Evolutionary conservation across 148 eudicot genomes (phyloP).

Genomic region (Beta vulgaris): DNA sequence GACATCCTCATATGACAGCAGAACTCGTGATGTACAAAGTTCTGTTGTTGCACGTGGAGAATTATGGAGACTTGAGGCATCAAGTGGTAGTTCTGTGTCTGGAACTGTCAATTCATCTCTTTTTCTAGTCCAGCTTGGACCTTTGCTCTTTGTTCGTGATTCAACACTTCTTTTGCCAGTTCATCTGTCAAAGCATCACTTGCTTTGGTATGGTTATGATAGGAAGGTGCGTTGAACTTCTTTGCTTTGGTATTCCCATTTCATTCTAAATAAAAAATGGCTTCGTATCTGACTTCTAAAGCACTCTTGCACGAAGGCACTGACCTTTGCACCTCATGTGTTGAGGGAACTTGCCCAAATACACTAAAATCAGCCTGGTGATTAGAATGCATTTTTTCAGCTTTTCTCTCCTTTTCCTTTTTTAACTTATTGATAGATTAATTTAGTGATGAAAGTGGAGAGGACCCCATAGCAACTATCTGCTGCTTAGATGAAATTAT

Average conservation of each 20-base stretch:
- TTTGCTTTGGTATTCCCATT: not conserved
- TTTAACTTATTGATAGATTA: not conserved
- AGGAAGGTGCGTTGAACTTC: slow-evolving; percentile 58
- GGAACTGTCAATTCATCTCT: slow-evolving; percentile 73
- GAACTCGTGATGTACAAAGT: slow-evolving; percentile 69
- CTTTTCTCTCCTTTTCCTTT: not conserved
- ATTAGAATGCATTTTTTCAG: not conserved
- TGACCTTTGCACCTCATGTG: not conserved
- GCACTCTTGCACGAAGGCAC: not conserved
- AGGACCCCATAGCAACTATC: not conserved
- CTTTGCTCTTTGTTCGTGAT: slow-evolving; percentile 87
- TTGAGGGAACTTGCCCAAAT: not conserved
- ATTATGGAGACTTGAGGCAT: slow-evolving; percentile 93
- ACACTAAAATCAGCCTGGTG: not conserved
- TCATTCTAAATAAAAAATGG: no score
- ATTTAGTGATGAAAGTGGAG: not conserved
- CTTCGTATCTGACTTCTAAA: no score
- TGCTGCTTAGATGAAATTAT: not conserved
- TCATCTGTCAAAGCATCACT: slow-evolving; percentile 87
- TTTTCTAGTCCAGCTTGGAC: slow-evolving; percentile 96
- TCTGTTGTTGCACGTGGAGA: slow-evolving; percentile 90
- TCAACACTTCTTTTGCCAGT: slow-evolving; percentile 90
- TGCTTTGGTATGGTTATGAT: slow-evolving; percentile 99
- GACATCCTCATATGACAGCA: slow-evolving; percentile 82
- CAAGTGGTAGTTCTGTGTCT: slow-evolving; percentile 73